Percentiles rank a stretch among this genome's conserved stretches.
Evolutionary conservation across 1,139 yeast genomes (phyloP).

Genomic region (Pichia sp.): DNA sequence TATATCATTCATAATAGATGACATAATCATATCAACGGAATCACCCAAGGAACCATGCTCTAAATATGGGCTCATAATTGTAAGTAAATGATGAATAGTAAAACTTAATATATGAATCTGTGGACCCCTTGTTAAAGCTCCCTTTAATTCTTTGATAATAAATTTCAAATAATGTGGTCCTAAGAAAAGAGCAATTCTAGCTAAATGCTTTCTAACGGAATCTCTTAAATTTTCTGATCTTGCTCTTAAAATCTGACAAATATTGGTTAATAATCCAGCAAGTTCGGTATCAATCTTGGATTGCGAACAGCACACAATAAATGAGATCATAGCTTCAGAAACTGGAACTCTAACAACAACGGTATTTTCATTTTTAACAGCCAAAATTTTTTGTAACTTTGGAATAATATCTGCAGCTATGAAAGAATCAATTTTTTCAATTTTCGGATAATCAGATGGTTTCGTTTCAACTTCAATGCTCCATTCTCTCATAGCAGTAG

Average conservation of each 20-base stretch:
- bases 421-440: conserved; percentile 45
- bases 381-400: conserved; percentile 52
- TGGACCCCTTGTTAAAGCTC: conserved; percentile 82
- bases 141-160: conserved; percentile 66
- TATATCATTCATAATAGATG: conserved; percentile 81
- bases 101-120: conserved; percentile 90
- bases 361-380: conserved; percentile 69
- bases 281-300: conserved; percentile 52
- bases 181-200: conserved; percentile 54
- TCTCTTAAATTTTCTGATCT: conserved; percentile 87
- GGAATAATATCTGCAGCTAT: conserved; percentile 58
- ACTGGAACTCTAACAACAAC: conserved; percentile 69
- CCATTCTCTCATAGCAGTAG: conserved; percentile 43
- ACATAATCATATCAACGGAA: conserved; percentile 54
- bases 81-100: conserved; percentile 70
- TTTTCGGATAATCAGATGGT: conserved; percentile 30
- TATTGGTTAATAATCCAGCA: conserved; percentile 76
- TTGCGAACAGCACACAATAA: conserved; percentile 57
- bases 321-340: conserved; percentile 73
- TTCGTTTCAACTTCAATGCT: conserved; percentile 25
- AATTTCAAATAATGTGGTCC: conserved; percentile 74
- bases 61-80: conserved; percentile 41
- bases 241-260: conserved; percentile 83
- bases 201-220: conserved; percentile 70
- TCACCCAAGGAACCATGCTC: conserved; percentile 73